Percentiles rank a stretch among this genome's conserved stretches.
Evolutionary conservation across 108 stramenopile genomes (phyloP).

Genomic region (Nitzschia sp.): DNA sequence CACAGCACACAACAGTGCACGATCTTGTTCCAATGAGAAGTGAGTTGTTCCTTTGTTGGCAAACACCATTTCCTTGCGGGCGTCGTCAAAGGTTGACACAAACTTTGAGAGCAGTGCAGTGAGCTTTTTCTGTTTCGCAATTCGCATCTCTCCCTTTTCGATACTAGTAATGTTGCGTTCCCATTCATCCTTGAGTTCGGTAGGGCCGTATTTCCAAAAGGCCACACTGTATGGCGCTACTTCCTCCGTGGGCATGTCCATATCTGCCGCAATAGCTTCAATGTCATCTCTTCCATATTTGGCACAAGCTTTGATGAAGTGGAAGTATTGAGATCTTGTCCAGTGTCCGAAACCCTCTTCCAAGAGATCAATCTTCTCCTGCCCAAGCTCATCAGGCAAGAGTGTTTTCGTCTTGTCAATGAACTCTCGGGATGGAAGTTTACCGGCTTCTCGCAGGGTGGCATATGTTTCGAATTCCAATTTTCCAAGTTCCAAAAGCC

Average conservation of each 20-base stretch:
- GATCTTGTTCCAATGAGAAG: slow-evolving; percentile 84
- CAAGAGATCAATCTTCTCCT: slow-evolving; percentile 84
- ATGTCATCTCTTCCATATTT: slow-evolving; percentile 90
- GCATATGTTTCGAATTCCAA: slow-evolving; percentile 79
- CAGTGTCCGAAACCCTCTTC: slow-evolving; percentile 92
- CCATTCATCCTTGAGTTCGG: slow-evolving; percentile 84
- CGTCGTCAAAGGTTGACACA: slow-evolving; percentile 76
- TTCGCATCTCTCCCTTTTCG: slow-evolving; percentile 83
- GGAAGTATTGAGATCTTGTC: slow-evolving; percentile 87
- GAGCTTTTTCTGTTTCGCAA: slow-evolving; percentile 72
- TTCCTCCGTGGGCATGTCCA: slow-evolving; percentile 83
- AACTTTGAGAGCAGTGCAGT: slow-evolving; percentile 70
- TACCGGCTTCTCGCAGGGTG: slow-evolving; percentile 69
- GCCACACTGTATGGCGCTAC: slow-evolving; percentile 84
- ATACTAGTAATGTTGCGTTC: slow-evolving; percentile 71
- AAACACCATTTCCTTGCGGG: slow-evolving; percentile 83
- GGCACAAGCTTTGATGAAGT: slow-evolving; percentile 88
- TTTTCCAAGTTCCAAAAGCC: slow-evolving; percentile 79
- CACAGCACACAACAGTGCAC: slow-evolving; percentile 82
- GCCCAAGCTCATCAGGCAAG: slow-evolving; percentile 68
- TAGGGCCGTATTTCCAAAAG: slow-evolving; percentile 82
- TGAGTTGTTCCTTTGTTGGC: slow-evolving; percentile 87
- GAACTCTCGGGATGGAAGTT: slow-evolving; percentile 64
- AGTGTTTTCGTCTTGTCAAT: slow-evolving; percentile 56
- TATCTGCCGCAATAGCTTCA: slow-evolving; percentile 74